Conservation (phyloP, 1,139 yeast genomes). For the Yamadazyma jaroonii region DNA sequence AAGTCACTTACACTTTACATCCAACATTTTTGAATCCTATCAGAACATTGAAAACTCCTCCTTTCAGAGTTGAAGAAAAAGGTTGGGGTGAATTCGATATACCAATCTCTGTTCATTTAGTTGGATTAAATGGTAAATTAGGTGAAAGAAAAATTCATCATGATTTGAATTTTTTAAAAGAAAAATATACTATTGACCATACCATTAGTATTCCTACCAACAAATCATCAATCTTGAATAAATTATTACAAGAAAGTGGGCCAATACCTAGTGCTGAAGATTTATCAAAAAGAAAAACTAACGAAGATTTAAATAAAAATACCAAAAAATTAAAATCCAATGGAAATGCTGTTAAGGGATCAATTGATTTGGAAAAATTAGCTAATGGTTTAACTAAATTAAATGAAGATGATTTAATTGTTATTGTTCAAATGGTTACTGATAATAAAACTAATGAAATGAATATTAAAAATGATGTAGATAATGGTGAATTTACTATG, state of each 20-base stretch:
- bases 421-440: conserved; percentile 96
- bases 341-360: conserved; percentile 60
- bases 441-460: conserved; percentile 94
- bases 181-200: conserved; percentile 76
- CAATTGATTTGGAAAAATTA: conserved; percentile 81
- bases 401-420: conserved; percentile 88
- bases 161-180: conserved; percentile 82
- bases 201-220: conserved; percentile 71
- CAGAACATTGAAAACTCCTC: conserved; percentile 75
- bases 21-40: conserved; percentile 93
- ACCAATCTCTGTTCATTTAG: conserved; percentile 70
- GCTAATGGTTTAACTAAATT: conserved; percentile 88
- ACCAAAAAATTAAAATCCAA: conserved; percentile 60
- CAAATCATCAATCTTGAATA: conserved; percentile 66
- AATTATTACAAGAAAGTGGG: conserved; percentile 77
- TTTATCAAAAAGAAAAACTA: conserved; percentile 27
- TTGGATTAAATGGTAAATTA: conserved; percentile 65
- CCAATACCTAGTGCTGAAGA: conserved; percentile 58
- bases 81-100: conserved; percentile 99
- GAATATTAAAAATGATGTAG: conserved; percentile 94
- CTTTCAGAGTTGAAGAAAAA: conserved; percentile 88
- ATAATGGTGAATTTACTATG: conserved; percentile 96
- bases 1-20: conserved; percentile 88
- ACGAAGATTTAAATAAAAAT: conserved; percentile 22
- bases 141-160: conserved; percentile 87